These are phyloP conservation scores for Avena sativa DNA, from an alignment of 176 grass and related monocot genomes.

Conservation along the genomic window DNA sequence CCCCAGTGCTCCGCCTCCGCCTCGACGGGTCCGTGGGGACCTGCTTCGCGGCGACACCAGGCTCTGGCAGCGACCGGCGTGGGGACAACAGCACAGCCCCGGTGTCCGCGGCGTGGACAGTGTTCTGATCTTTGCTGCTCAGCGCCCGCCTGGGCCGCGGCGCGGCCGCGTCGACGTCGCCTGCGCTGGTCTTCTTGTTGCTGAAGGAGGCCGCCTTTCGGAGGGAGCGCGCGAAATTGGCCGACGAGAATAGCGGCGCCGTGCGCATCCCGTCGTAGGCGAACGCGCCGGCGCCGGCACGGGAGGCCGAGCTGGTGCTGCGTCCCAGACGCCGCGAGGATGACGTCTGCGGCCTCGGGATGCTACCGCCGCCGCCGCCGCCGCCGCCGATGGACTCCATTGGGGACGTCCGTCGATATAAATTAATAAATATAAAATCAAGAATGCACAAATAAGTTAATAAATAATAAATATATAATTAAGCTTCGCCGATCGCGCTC, in stretches of 20 bases:
- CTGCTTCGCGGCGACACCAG: slow-evolving; percentile 34
- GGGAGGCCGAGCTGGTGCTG: slow-evolving; percentile 37
- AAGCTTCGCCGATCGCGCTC: background rate
- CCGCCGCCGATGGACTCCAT: slow-evolving; percentile 48
- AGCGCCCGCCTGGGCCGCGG: slow-evolving; percentile 25
- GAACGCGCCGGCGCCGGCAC: slow-evolving; percentile 45
- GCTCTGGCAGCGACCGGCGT: slow-evolving; percentile 28
- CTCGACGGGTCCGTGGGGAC: slow-evolving; percentile 36
- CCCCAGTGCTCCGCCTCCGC: slow-evolving; percentile 33
- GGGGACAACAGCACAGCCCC: background rate
- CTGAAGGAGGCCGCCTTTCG: slow-evolving; percentile 39
- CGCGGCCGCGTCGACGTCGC: slow-evolving; percentile 9
- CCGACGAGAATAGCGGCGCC: slow-evolving; percentile 51
- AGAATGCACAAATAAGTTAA: slow-evolving; percentile 29
- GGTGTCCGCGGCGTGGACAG: background rate
- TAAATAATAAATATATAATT: slow-evolving; percentile 43
- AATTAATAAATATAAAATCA: slow-evolving; percentile 51
- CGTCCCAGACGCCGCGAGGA: slow-evolving; percentile 5
- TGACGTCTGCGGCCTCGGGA: slow-evolving; percentile 25
- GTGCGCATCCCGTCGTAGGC: slow-evolving; percentile 52
- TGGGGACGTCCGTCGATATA: slow-evolving; percentile 19
- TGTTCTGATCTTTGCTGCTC: slow-evolving; percentile 47
- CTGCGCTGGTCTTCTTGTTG: slow-evolving; percentile 43
- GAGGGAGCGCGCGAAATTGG: slow-evolving; percentile 52
- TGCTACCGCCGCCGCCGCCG: background rate